phyloP scores from a whole-genome alignment of 1,284 basidiomycete species.

The Neonothopanus nambi region DNA sequence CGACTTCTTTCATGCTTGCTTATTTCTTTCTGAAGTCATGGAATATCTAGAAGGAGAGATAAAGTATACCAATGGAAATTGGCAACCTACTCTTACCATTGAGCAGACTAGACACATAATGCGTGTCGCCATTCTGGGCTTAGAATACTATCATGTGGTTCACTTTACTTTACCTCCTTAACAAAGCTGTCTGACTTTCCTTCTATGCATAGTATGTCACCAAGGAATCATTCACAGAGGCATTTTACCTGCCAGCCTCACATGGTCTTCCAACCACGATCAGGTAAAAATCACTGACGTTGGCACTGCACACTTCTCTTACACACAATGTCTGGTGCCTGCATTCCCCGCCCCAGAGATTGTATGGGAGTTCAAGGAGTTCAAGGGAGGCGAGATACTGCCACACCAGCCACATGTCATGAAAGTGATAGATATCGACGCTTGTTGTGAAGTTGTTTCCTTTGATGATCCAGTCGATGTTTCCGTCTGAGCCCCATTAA shows the following conservation, averaged over 20 bases:
- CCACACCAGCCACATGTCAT: constrained; percentile 72
- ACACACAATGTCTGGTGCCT: constrained; percentile 72
- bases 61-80: constrained; percentile 69
- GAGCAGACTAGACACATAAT: constrained; percentile 85
- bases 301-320: constrained; percentile 90
- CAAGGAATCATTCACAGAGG: constrained; percentile 99
- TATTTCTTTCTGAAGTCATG: constrained; percentile 62
- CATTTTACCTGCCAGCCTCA: constrained; percentile 97
- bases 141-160: constrained; percentile 87
- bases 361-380: constrained; percentile 60
- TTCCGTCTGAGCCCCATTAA: too few relatives aligned
- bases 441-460: too few relatives aligned
- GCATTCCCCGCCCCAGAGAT: constrained; percentile 95
- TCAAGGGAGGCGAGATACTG: constrained; percentile 20
- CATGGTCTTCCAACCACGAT: constrained; percentile 81
- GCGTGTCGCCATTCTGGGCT: constrained; percentile 89
- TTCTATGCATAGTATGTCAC: constrained; percentile 71
- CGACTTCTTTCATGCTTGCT: not conserved
- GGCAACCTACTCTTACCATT: constrained; percentile 78
- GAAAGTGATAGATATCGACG: constrained; percentile 99
- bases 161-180: not conserved
- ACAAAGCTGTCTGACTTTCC: not conserved
- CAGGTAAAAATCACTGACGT: constrained; percentile 98
- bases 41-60: constrained; percentile 96
- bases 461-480: too few relatives aligned